Percentiles rank a stretch among this genome's conserved stretches.
These are phyloP conservation scores for Leptographium lundbergii DNA, from an alignment of 2,329 filamentous ascomycete genomes.

Conservation along the genomic window DNA sequence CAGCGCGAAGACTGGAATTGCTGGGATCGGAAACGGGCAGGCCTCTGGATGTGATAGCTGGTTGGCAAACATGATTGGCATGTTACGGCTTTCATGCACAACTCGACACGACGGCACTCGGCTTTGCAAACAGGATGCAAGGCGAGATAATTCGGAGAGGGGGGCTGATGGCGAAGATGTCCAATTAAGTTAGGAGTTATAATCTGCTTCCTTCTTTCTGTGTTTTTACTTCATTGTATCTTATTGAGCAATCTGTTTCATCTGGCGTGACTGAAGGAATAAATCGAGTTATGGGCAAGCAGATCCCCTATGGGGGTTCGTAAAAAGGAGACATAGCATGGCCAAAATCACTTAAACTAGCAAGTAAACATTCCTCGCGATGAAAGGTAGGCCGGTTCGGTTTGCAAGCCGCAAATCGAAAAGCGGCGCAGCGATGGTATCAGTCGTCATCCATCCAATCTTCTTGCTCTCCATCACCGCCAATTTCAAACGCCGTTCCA, in stretches of 20 bases:
- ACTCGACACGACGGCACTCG: neutral
- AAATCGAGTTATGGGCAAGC: neutral
- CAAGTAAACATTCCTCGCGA: too few relatives aligned
- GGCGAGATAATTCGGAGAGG: neutral
- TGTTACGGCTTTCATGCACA: neutral
- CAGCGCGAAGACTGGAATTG: neutral
- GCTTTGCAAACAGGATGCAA: neutral
- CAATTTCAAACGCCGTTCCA: conserved; percentile 58
- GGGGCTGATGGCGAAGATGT: neutral
- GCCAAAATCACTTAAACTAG: too few relatives aligned
- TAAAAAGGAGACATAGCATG: neutral
- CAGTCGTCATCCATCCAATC: conserved; percentile 11
- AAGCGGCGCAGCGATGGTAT: neutral
- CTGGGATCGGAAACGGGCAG: neutral
- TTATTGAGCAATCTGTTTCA: neutral
- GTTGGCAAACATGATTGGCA: neutral
- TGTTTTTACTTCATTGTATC: neutral
- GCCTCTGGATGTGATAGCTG: neutral
- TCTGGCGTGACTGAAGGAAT: neutral
- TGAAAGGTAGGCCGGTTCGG: neutral
- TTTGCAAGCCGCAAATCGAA: neutral
- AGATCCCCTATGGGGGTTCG: neutral
- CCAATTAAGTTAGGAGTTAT: neutral
- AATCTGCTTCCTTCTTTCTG: neutral
- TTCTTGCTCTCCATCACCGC: conserved; percentile 21